A percentile compares a stretch with the other conserved stretches of the same genome.
Conservation (phyloP, 164 flowering plant genomes). For the Dillenia suffruticosa region DNA sequence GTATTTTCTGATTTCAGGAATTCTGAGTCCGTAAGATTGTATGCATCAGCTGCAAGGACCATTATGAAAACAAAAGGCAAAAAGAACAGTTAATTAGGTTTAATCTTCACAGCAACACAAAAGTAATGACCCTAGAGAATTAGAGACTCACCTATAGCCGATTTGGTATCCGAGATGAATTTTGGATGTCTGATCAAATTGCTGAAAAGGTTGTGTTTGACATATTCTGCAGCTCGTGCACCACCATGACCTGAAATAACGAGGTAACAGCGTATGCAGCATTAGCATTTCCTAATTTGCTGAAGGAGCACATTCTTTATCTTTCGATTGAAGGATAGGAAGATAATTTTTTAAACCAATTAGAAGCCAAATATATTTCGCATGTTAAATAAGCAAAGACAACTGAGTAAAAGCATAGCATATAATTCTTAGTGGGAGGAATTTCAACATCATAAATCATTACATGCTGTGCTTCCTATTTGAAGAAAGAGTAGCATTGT, state of each 20-base stretch:
- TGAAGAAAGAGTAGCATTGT: no score
- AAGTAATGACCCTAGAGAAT: neutral
- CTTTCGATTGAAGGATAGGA: no score
- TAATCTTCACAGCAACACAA: neutral
- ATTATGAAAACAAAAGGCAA: neutral
- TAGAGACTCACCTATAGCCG: slow-evolving; percentile 70
- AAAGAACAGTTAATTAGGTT: no score
- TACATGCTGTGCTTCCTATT: no score
- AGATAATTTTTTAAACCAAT: no score
- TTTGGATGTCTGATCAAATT: slow-evolving; percentile 92
- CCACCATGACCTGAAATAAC: slow-evolving; percentile 86
- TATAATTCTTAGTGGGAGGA: no score
- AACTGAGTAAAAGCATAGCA: no score
- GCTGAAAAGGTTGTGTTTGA: slow-evolving; percentile 87
- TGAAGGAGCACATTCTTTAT: no score
- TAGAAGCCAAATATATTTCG: no score
- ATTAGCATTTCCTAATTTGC: no score
- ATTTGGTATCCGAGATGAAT: slow-evolving; percentile 88
- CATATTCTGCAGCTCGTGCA: slow-evolving; percentile 97
- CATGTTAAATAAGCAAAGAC: no score
- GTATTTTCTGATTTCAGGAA: slow-evolving; percentile 81
- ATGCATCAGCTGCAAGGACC: slow-evolving; percentile 78
- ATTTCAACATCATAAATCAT: no score
- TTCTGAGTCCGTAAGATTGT: slow-evolving; percentile 88
- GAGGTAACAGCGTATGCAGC: neutral